A percentile compares a stretch with the other conserved stretches of the same genome.
Evolutionary conservation across 164 flowering plant species (phyloP).

Genomic region (Berberis vulgaris): DNA sequence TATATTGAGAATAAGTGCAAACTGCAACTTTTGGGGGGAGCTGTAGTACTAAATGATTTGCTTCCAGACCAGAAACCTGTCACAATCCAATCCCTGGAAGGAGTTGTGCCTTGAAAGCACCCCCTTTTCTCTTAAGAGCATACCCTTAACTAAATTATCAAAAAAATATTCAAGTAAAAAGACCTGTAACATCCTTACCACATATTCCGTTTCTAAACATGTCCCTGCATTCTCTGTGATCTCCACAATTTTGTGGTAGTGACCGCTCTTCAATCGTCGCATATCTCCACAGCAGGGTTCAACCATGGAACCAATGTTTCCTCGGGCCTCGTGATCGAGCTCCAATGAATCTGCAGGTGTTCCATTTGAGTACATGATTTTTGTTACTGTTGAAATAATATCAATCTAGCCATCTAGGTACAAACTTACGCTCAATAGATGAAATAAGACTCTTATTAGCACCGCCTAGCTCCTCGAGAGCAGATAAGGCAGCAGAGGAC

Average conservation of each 20-base stretch:
- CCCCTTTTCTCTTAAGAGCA: too few relatives aligned
- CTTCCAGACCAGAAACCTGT: too few relatives aligned
- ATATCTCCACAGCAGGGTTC: conserved; percentile 74
- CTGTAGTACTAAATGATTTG: too few relatives aligned
- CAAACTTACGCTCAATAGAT: conserved; percentile 65
- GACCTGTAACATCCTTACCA: conserved; percentile 30
- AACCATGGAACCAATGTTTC: conserved; percentile 67
- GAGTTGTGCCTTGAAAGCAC: too few relatives aligned
- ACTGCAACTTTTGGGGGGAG: too few relatives aligned
- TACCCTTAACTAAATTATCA: too few relatives aligned
- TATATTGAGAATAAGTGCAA: too few relatives aligned
- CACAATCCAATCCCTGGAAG: too few relatives aligned
- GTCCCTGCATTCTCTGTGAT: conserved; percentile 83
- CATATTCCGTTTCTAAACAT: conserved; percentile 70
- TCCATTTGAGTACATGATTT: not conserved
- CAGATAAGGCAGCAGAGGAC: conserved; percentile 72
- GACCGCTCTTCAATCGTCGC: conserved; percentile 72
- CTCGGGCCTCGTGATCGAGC: conserved; percentile 86
- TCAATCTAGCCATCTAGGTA: not conserved
- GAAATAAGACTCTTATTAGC: conserved; percentile 60
- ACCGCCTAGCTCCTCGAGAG: conserved; percentile 58
- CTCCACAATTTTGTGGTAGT: conserved; percentile 77
- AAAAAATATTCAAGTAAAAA: not conserved
- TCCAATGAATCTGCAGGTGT: conserved; percentile 64
- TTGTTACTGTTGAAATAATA: too few relatives aligned